Conservation (phyloP, 768 basidiomycete species). For the Boletus subparvulus region DNA sequence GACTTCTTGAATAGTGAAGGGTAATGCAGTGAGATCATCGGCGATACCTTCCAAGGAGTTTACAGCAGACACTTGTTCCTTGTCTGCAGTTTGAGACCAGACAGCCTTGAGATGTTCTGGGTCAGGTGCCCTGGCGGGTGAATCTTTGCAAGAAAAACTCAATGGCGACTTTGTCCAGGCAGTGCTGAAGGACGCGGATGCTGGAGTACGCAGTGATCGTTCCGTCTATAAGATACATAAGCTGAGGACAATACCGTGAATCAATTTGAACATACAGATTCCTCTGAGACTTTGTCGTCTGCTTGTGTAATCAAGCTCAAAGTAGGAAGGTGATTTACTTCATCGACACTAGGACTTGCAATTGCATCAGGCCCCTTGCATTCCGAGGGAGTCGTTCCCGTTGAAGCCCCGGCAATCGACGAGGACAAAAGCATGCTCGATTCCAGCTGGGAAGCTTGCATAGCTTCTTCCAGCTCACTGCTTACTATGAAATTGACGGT, state of each 20-base stretch:
- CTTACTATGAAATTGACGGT: slow-evolving; percentile 74
- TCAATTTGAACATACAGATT: slow-evolving; percentile 44
- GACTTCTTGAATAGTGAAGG: slow-evolving; percentile 80
- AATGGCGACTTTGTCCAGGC: slow-evolving; percentile 55
- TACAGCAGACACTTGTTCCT: slow-evolving; percentile 60
- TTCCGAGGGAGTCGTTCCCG: slow-evolving; percentile 3
- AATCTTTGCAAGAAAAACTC: slow-evolving; percentile 62
- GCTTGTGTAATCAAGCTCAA: slow-evolving; percentile 29
- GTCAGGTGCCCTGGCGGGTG: slow-evolving; percentile 66
- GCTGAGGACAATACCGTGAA: slow-evolving; percentile 1
- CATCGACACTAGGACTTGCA: slow-evolving; percentile 12
- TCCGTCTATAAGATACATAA: slow-evolving; percentile 37
- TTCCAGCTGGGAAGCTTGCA: slow-evolving; percentile 9
- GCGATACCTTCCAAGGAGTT: slow-evolving; percentile 85
- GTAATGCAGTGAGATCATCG: slow-evolving; percentile 77
- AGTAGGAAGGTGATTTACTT: slow-evolving; percentile 11
- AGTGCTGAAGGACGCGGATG: slow-evolving; percentile 35
- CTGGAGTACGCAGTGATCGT: slow-evolving; percentile 47
- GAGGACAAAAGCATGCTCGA: slow-evolving; percentile 28
- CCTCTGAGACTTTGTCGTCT: slow-evolving; percentile 54
- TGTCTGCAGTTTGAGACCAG: slow-evolving; percentile 78
- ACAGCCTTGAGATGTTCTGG: slow-evolving; percentile 84
- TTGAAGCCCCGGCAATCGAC: slow-evolving; percentile 16
- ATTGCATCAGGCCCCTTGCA: slow-evolving; percentile 6
- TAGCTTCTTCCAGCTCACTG: slow-evolving; percentile 63